These are phyloP conservation scores for Suhomyces guaymorum DNA, from an alignment of 1,139 yeast species.

Conservation along the genomic window DNA sequence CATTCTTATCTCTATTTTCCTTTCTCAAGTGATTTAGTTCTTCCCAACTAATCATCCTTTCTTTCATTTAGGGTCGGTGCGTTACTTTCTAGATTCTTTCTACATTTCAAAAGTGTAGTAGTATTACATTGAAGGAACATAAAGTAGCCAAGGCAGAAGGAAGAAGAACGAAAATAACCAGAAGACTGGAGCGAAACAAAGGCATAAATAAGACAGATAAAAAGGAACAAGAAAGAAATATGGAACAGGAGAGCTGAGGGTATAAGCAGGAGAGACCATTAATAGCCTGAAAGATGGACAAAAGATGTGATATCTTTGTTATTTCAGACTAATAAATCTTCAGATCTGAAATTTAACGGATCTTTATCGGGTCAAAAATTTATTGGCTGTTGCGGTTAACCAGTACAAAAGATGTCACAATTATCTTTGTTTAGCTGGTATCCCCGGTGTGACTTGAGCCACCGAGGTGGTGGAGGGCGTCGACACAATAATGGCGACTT, in stretches of 20 bases:
- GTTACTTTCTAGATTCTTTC: no score
- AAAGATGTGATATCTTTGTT: no score
- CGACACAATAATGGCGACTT: slow-evolving; percentile 27
- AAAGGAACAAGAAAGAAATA: slow-evolving; percentile 2
- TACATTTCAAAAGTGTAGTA: slow-evolving; percentile 1
- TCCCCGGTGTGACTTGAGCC: slow-evolving; percentile 4
- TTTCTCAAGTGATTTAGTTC: no score
- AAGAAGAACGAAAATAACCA: slow-evolving; percentile 1
- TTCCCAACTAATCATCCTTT: no score
- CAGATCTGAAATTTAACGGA: no score
- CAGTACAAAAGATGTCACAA: slow-evolving; percentile 4
- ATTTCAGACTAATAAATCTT: no score
- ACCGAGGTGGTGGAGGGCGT: slow-evolving; percentile 23
- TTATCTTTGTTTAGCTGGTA: slow-evolving; percentile 5
- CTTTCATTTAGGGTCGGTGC: no score
- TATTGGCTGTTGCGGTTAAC: neutral
- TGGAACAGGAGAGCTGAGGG: slow-evolving; percentile 2
- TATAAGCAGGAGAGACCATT: no score
- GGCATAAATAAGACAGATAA: slow-evolving; percentile 7
- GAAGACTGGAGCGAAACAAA: neutral
- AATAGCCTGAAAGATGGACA: no score
- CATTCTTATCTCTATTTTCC: no score
- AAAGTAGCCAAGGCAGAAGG: slow-evolving; percentile 3
- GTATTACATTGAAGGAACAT: slow-evolving; percentile 8
- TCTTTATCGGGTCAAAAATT: no score